phyloP scores from a whole-genome alignment of 1,284 basidiomycete genomes.

The Leccinum griseonigrum region DNA sequence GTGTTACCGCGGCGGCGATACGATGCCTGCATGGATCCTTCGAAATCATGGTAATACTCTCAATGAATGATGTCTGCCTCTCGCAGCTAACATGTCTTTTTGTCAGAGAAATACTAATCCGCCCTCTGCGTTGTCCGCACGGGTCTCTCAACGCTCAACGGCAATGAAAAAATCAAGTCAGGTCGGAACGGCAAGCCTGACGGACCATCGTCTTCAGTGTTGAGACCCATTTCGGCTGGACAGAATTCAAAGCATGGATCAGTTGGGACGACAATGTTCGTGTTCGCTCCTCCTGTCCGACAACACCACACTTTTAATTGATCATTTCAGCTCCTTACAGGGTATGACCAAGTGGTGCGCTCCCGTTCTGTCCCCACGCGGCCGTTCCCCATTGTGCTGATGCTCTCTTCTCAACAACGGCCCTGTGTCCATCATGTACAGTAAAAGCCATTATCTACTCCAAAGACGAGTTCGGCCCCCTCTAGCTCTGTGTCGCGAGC shows the following conservation, averaged over 20 bases:
- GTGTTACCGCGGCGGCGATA: constrained; percentile 71
- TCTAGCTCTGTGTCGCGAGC: constrained; percentile 31
- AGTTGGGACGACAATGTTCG: constrained; percentile 77
- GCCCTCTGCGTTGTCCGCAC: constrained; percentile 74
- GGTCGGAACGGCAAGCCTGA: constrained; percentile 65
- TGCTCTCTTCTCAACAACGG: constrained; percentile 44
- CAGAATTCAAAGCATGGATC: constrained; percentile 75
- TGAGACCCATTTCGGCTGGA: constrained; percentile 77
- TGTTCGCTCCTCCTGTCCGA: neutral
- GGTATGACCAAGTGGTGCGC: constrained; percentile 64
- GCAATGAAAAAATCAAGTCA: constrained; percentile 63
- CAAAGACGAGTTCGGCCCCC: constrained; percentile 46
- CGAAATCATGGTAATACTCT: constrained; percentile 49
- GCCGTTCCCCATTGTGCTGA: constrained; percentile 1
- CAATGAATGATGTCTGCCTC: neutral
- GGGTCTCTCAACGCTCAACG: constrained; percentile 65
- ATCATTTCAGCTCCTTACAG: constrained; percentile 32
- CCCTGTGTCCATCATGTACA: constrained; percentile 75
- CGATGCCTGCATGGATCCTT: constrained; percentile 69
- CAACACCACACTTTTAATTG: constrained; percentile 3
- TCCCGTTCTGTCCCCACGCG: constrained; percentile 26
- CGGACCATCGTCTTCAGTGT: constrained; percentile 78
- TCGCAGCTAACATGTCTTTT: constrained; percentile 3
- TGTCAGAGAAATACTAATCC: constrained; percentile 57
- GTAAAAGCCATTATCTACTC: constrained; percentile 60